These are phyloP conservation scores for Byssochlamys sp. DNA, from an alignment of 2,329 filamentous ascomycete genomes.

Conservation along the genomic window DNA sequence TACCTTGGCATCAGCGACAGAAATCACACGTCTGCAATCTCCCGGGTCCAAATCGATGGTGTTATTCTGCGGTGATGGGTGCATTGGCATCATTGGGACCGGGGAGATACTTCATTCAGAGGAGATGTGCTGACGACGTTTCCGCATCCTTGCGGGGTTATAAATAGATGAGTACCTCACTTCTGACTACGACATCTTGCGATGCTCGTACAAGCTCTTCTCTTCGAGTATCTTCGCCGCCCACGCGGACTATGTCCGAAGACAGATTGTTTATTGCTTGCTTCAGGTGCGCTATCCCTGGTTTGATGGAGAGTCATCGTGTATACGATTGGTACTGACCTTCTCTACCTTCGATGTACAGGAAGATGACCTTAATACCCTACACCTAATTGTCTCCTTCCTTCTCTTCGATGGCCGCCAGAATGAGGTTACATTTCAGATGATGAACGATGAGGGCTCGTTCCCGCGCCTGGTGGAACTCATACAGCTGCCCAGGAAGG, in stretches of 20 bases:
- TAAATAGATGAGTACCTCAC: conserved; percentile 57
- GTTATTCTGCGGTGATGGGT: neutral
- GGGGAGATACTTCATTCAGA: neutral
- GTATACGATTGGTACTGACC: neutral
- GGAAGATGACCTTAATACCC: conserved; percentile 71
- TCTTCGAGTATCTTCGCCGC: conserved; percentile 62
- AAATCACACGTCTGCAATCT: neutral
- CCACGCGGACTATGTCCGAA: conserved; percentile 78
- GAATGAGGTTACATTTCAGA: conserved; percentile 68
- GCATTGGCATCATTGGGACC: neutral
- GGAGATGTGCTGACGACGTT: conserved; percentile 1
- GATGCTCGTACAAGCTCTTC: conserved; percentile 70
- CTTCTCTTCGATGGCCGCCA: conserved; percentile 76
- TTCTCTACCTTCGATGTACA: conserved; percentile 31
- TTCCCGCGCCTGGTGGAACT: conserved; percentile 78
- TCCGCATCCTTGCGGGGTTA: conserved; percentile 7
- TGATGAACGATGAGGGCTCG: conserved; percentile 77
- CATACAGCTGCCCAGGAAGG: conserved; percentile 54
- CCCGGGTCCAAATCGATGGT: too few relatives aligned
- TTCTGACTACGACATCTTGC: conserved; percentile 68
- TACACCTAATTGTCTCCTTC: conserved; percentile 74
- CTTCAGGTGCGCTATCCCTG: conserved; percentile 46
- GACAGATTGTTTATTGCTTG: conserved; percentile 83
- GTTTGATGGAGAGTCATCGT: neutral
- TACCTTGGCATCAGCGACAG: neutral